These are phyloP conservation scores for Corymbia maculata DNA, from an alignment of 345 rosid genomes.

Conservation along the genomic window DNA sequence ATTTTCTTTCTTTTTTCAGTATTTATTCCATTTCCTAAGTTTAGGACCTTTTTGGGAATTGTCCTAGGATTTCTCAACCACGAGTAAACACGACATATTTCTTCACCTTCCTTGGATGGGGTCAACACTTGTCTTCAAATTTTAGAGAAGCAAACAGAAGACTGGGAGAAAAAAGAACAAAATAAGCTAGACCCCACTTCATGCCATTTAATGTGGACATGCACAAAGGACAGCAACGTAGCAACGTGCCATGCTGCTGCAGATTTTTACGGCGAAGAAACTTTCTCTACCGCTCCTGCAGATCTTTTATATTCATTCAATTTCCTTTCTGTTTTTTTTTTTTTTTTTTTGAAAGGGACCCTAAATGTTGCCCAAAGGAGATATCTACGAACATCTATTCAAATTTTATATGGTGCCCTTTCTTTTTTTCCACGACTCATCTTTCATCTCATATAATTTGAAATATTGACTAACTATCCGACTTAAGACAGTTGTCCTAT, in stretches of 20 bases:
- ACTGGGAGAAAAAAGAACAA: not conserved
- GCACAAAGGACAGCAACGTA: not conserved
- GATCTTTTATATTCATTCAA: too few relatives aligned
- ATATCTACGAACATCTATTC: not conserved
- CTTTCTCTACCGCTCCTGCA: too few relatives aligned
- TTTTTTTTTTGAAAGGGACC: not conserved
- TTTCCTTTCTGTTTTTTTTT: too few relatives aligned
- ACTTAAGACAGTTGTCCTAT: not conserved
- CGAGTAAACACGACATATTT: not conserved
- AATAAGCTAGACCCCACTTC: not conserved
- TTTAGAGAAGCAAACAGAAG: not conserved
- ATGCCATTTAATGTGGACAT: not conserved
- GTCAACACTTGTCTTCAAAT: not conserved
- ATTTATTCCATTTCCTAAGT: not conserved
- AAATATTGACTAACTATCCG: too few relatives aligned
- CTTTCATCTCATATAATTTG: not conserved
- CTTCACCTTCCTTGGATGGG: not conserved
- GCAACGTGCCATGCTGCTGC: not conserved
- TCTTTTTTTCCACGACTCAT: not conserved
- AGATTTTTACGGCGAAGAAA: too few relatives aligned
- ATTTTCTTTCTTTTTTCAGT: not conserved
- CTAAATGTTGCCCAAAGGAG: not conserved
- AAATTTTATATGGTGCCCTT: not conserved
- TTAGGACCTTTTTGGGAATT: not conserved
- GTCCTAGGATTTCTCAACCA: not conserved